Evolutionary conservation across 2,329 filamentous ascomycete species (phyloP), one percentile per base, ranked within the genome.

Genomic region (Aspergillus awamori): DNA sequence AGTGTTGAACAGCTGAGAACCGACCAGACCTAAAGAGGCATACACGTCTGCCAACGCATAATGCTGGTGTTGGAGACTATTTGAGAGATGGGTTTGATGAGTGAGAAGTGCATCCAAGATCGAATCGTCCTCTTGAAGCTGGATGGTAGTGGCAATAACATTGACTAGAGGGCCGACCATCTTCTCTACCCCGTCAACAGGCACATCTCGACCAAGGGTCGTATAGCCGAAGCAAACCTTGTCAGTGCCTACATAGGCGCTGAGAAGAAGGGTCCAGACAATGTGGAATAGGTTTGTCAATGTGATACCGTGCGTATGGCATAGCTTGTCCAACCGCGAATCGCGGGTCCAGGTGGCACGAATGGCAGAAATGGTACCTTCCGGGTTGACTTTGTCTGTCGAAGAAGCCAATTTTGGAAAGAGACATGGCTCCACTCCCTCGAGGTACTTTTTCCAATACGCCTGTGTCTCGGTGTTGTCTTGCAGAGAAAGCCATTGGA

Each of bases 191-290:
- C 57, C 57, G 17, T 22, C 69, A 11, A 80, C 67, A 8, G 73
- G 69, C 11, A 74, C 69, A 36, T 79, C 74, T 5, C 79, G 72
- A 0, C 79, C 79, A 43, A 72, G 73, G 8, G 76, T 70, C 2
- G 75, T 77, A 57, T 77, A 76, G 10, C 76, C 79, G 69, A 79
- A 81, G 10, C 76, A 61, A 2, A 78, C 74, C 49, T 77, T 72
- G 36, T 77, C 70, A 3, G 70, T 73, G 1, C 69, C 73, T 1
- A 74, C 73, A 54, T 77, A 79, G 1, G 66, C 67, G 4, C 72
- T 69, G 1, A 79, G 63, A 0, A 79, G 64, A 13, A 80, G 38
- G 1, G 70, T 74, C 77, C 77, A 80, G 10, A 76, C 77, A 6
- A 74, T 69, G 2, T 75, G 72, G 41, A 79, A 73, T 39, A 77